These are phyloP conservation scores for Eucalyptus fibrosa DNA, from an alignment of 345 rosid genomes.

Conservation along the genomic window DNA sequence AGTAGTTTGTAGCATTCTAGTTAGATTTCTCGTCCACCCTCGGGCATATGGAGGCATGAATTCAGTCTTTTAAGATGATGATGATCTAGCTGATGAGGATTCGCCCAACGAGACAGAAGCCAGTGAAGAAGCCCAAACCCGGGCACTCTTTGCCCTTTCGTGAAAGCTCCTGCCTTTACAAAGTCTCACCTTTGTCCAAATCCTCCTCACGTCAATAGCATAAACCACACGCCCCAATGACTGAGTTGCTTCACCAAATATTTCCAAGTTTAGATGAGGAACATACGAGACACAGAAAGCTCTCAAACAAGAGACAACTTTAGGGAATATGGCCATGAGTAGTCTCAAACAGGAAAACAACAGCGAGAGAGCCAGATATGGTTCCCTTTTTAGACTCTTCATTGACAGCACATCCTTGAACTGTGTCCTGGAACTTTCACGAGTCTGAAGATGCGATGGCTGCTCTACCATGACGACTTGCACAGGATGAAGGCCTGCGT, in stretches of 20 bases:
- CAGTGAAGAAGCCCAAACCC: slow-evolving; percentile 86
- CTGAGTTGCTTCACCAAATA: slow-evolving; percentile 83
- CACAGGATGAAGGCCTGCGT: slow-evolving; percentile 54
- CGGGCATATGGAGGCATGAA: neutral
- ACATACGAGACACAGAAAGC: slow-evolving; percentile 41
- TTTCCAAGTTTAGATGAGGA: slow-evolving; percentile 68
- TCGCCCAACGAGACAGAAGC: slow-evolving; percentile 83
- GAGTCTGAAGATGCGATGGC: neutral
- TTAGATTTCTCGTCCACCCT: neutral
- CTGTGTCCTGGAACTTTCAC: slow-evolving; percentile 11
- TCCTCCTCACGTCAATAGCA: slow-evolving; percentile 75
- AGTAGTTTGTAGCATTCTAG: neutral
- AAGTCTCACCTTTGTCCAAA: slow-evolving; percentile 62
- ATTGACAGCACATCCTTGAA: slow-evolving; percentile 11
- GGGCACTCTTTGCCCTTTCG: slow-evolving; percentile 62
- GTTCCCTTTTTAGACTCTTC: slow-evolving; percentile 40
- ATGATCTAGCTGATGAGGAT: slow-evolving; percentile 53
- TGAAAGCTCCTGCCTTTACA: slow-evolving; percentile 71
- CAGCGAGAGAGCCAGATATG: slow-evolving; percentile 38
- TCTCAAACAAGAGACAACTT: slow-evolving; percentile 33
- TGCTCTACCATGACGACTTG: slow-evolving; percentile 28
- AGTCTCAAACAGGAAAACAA: slow-evolving; percentile 43
- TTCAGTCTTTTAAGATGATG: neutral
- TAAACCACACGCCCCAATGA: slow-evolving; percentile 47
- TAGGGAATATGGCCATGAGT: slow-evolving; percentile 29